Base-by-base conservation (phyloP, 2,329 filamentous ascomycete species). In the Biscogniauxia sp. region DNA sequence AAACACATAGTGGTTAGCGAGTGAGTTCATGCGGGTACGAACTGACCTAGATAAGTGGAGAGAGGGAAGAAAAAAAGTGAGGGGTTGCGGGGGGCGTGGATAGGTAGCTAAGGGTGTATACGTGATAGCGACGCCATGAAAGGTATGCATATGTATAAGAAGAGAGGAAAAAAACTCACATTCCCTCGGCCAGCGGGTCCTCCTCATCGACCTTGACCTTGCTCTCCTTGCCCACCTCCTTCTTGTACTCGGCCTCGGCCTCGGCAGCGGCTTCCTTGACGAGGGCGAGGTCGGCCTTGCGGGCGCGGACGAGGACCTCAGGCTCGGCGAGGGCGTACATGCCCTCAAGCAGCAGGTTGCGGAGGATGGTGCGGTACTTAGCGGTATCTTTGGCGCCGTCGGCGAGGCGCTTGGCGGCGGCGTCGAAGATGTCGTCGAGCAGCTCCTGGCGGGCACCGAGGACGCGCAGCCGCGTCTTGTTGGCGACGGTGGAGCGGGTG, bases 401-500 rank as follows among this genome's bases (percentile, higher is more conserved):
- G 62, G 78, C 77, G 66, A 98, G 84, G 81, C 90, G 88, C 77
- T 88, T 86, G 74, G 88, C 81, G 65, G 93, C 89, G 62, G 88
- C 78, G 75, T 96, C 90, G 76, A 98, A 99, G 75, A 99, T 88
- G 65, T 85, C 84, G 77, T 99, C 92, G 70, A 99, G 86, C 72
- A 99, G 82, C 78, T 94, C 90, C 83, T 99, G 95, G 71, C 93
- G 87, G 61, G 93, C 90, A 65, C 85, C 85, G 61, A 99, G 88
- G 59, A 99, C 89, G 75, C 90, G 89, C 78, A 99, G 88, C 63
- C 95, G 88, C 61, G 92, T 95, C 84, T 97, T 96, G 85, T 99
- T 99, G 80, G 93, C 86, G 65, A 97, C 89, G 64, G 93, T 98
- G 66, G 93, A 98, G 75, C 91, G 91, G 66, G 93, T 96, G 81